Conservation (phyloP, 2,329 filamentous ascomycete species). For the Xylaria sp. region DNA sequence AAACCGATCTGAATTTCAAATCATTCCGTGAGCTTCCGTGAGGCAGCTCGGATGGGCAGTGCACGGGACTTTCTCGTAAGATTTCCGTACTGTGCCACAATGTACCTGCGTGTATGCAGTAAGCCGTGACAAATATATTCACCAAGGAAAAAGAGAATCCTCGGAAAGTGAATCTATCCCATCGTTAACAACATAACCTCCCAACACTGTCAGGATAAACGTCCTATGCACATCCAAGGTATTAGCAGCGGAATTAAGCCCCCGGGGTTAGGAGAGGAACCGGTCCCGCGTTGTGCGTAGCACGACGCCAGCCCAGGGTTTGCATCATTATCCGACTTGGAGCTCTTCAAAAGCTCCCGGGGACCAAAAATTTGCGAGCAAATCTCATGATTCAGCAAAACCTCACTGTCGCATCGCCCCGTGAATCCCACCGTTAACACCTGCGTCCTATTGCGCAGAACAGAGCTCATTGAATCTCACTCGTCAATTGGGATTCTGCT, state of each 20-base stretch:
- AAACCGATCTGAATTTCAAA: no score
- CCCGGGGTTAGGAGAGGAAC: background rate
- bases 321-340: constrained; percentile 15
- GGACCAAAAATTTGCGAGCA: constrained; percentile 15
- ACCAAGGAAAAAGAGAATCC: no score
- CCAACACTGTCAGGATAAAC: background rate
- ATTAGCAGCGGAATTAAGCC: background rate
- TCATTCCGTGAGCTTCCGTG: no score
- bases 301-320: constrained; percentile 1
- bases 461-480: background rate
- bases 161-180: no score
- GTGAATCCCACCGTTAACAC: background rate
- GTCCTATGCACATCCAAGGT: background rate
- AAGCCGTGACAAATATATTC: no score
- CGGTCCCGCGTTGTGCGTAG: background rate
- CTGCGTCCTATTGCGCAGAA: background rate
- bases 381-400: background rate
- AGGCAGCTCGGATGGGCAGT: no score
- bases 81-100: no score
- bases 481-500: background rate
- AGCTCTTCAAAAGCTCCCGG: background rate
- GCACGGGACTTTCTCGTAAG: no score
- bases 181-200: no score
- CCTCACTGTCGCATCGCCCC: constrained; percentile 14
- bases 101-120: no score